phyloP scores from a whole-genome alignment of 1,284 basidiomycete species.

The Clitocybe nebularis region DNA sequence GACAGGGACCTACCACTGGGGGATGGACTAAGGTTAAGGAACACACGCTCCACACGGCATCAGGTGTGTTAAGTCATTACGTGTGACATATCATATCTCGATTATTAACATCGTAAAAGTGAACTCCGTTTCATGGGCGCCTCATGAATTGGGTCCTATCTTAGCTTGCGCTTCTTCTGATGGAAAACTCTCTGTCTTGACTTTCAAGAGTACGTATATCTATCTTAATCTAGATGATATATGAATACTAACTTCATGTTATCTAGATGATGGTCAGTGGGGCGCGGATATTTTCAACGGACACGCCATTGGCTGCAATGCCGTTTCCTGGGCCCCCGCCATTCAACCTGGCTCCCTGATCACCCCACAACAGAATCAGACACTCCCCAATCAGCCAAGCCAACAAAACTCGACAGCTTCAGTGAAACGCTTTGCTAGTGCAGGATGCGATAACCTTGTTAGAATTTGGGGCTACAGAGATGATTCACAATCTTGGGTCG shows the following conservation, averaged over 20 bases:
- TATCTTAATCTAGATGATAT: background rate
- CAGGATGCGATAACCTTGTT: conserved; percentile 94
- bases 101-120: conserved; percentile 44
- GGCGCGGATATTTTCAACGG: conserved; percentile 94
- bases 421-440: conserved; percentile 89
- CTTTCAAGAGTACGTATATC: conserved; percentile 85
- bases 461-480: conserved; percentile 90
- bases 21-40: conserved; percentile 96
- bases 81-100: background rate
- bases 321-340: conserved; percentile 98
- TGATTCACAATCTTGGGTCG: conserved; percentile 79
- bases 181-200: conserved; percentile 94
- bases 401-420: conserved; percentile 37
- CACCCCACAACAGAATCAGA: conserved; percentile 48
- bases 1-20: conserved; percentile 47
- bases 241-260: background rate
- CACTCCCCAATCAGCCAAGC: conserved; percentile 40
- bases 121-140: conserved; percentile 98
- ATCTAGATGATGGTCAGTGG: conserved; percentile 91
- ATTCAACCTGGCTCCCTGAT: conserved; percentile 82
- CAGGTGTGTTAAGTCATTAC: conserved; percentile 50
- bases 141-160: conserved; percentile 95
- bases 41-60: conserved; percentile 91
- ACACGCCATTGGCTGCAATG: conserved; percentile 95
- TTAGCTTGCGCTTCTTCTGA: conserved; percentile 98